Base-by-base conservation (phyloP, 2,329 filamentous ascomycete species). In the Cladosporium cucumerinum region DNA sequence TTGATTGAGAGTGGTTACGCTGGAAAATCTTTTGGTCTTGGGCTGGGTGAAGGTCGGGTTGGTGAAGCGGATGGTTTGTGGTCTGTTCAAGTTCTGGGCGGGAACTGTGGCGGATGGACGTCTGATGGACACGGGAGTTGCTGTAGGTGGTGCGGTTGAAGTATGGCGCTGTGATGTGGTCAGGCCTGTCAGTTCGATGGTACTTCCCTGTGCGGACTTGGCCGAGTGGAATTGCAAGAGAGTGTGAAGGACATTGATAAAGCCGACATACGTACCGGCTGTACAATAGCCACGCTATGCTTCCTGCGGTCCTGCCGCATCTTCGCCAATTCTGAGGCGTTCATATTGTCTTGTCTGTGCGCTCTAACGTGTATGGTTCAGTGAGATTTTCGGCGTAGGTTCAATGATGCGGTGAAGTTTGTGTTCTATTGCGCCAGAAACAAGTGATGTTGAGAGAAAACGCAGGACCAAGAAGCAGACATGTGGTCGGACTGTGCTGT, bases 221-320 rank as follows among this genome's bases (percentile, higher is more conserved):
- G 0, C 26, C 11, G n/a, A 26, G 23, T 26, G 14, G 14, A 5
- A 21, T 12, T 16, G 36, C 16, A 30, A 7, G 18, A 2, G 36
- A n/a, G n/a, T n/a, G 14, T 21, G n/a, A 4, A 21, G 16, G n/a
- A 46, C 39, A 21, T 21, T 23, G 39, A 21, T n/a, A n/a, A 10
- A 2, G 39, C 39, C 6, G 12, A 5, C 14, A 25, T 3, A 46
- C 21, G 12, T 32, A 62, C 60, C 34, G 60, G 49, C 34, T 62
- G 49, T 46, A 62, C 21, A 10, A 30, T 28, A 23, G 49, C 60
- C 32, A 54, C 23, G 34, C 49, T 62, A 10, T 62, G 49, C 25
- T 62, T 46, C 18, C 60, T 43, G 32, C 60, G 60, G 32, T 62
- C 60, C n/a, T 55, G 60, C 11, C 60, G 32, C 60, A 62, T 55